Evolutionary conservation across 2,329 filamentous ascomycete genomes (phyloP).

Genomic region (Aureobasidium sp.): DNA sequence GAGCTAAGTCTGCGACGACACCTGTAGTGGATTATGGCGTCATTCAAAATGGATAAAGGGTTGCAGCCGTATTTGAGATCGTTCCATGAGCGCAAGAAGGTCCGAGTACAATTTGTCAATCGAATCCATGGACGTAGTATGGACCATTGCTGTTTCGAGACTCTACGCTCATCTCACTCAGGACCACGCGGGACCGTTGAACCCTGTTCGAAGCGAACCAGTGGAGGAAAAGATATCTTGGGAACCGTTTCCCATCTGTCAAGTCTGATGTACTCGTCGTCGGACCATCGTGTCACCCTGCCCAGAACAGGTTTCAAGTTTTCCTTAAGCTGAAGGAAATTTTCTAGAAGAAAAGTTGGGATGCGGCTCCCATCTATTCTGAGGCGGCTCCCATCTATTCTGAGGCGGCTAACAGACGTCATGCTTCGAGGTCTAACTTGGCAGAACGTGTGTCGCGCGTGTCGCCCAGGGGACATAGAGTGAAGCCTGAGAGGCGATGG

Average conservation of each 20-base stretch:
- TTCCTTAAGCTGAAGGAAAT: neutral
- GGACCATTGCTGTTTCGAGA: neutral
- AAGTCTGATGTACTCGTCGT: neutral
- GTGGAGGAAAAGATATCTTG: neutral
- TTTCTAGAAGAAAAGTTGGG: constrained; percentile 1
- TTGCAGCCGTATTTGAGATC: neutral
- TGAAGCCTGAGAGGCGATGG: neutral
- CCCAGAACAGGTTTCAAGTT: neutral
- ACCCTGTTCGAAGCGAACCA: neutral
- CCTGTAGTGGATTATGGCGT: neutral
- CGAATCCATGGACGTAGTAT: neutral
- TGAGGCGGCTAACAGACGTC: neutral
- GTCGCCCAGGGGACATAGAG: neutral
- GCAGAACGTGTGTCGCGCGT: neutral
- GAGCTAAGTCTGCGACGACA: neutral
- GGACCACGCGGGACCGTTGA: constrained; percentile 4
- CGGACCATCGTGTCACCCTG: neutral
- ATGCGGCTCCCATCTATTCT: neutral
- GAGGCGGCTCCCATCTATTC: neutral
- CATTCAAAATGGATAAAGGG: neutral
- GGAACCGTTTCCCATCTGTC: neutral
- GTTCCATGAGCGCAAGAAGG: neutral
- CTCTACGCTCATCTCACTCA: neutral
- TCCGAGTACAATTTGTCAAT: neutral
- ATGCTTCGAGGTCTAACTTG: neutral